Evolutionary conservation across 176 grass and related monocot species (phyloP).

Genomic region (Cenchrus americanus): DNA sequence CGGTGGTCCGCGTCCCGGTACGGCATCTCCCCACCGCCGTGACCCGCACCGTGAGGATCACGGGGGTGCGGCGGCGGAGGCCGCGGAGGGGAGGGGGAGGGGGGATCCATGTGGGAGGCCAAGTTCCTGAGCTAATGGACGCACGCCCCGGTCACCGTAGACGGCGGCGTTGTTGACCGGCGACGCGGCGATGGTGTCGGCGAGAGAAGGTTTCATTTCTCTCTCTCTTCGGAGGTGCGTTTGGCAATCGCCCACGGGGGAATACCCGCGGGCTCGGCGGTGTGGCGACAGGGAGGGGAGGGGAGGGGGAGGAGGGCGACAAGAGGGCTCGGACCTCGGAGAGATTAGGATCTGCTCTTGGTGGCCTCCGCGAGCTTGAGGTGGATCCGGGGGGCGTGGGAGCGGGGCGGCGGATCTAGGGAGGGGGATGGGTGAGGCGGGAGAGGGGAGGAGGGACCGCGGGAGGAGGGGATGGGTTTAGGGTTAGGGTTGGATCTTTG

Average conservation of each 20-base stretch:
- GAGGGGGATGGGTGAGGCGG: too few species aligned
- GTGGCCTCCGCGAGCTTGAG: too few species aligned
- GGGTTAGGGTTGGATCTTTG: too few species aligned
- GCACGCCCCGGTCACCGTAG: neutral
- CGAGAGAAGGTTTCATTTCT: neutral
- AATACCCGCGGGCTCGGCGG: too few species aligned
- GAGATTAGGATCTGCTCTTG: too few species aligned
- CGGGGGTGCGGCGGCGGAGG: neutral
- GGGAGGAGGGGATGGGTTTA: too few species aligned
- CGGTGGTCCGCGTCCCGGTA: slow-evolving; percentile 4
- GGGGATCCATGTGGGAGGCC: neutral
- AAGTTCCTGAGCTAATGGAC: neutral
- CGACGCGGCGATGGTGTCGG: slow-evolving; percentile 4
- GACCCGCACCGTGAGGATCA: neutral
- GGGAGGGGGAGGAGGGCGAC: too few species aligned
- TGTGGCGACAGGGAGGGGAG: too few species aligned
- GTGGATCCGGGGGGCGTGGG: too few species aligned
- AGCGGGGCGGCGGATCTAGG: too few species aligned
- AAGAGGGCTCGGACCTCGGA: too few species aligned
- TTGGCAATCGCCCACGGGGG: neutral
- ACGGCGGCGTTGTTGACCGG: neutral
- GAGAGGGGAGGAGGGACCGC: too few species aligned
- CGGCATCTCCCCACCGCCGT: neutral
- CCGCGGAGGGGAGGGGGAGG: neutral
- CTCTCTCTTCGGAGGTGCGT: neutral